phyloP scores from a whole-genome alignment of 345 rosid genomes.

The Viola odorata region DNA sequence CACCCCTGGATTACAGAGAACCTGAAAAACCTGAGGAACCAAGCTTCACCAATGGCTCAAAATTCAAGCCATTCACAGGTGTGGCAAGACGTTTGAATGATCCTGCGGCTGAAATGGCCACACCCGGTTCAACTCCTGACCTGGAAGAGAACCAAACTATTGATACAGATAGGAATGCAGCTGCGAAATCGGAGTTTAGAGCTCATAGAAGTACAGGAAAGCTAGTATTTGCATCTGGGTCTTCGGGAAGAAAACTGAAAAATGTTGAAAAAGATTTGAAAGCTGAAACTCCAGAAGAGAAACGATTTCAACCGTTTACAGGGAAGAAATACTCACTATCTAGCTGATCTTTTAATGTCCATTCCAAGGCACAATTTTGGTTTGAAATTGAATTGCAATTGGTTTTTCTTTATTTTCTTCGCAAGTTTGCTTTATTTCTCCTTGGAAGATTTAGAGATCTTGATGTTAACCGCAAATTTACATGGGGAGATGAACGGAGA shows the following conservation, averaged over 20 bases:
- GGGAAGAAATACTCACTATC: slow-evolving; percentile 12
- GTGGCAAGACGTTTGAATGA: slow-evolving; percentile 6
- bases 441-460: no score
- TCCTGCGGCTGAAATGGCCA: not conserved
- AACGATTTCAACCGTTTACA: slow-evolving; percentile 16
- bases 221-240: not conserved
- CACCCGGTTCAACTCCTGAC: not conserved
- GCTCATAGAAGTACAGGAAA: not conserved
- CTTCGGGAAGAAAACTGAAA: not conserved
- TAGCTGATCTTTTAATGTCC: not conserved
- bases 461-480: no score
- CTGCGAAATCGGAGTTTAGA: not conserved
- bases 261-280: not conserved
- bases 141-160: not conserved
- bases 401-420: not conserved
- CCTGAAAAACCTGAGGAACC: not conserved
- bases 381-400: not conserved
- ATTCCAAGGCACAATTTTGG: no score
- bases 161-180: not conserved
- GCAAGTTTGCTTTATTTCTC: not conserved
- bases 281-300: not conserved
- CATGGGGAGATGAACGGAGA: no score
- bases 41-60: not conserved
- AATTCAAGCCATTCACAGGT: slow-evolving; percentile 5
- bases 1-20: slow-evolving; percentile 14